These are phyloP conservation scores for Glonium stellatum DNA, from an alignment of 495 filamentous ascomycete species.

Conservation along the genomic window DNA sequence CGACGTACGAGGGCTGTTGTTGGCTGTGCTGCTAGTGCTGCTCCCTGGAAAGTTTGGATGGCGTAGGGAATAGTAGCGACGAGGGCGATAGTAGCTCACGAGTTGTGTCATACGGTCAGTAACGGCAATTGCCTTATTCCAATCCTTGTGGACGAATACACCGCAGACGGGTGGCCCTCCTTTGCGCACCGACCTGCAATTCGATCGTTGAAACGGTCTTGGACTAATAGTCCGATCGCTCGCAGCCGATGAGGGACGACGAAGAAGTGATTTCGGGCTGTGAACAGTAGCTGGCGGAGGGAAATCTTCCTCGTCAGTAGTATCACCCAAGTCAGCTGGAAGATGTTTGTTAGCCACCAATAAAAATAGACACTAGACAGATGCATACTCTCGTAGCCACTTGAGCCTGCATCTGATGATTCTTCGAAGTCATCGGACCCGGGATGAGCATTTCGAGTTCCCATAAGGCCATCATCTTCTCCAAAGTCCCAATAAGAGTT, in stretches of 20 bases:
- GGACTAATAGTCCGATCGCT: constrained; percentile 47
- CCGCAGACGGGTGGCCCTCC: constrained; percentile 40
- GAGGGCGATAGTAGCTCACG: constrained; percentile 54
- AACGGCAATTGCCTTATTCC: constrained; percentile 63
- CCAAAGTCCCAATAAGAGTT: constrained; percentile 7
- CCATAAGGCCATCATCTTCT: constrained; percentile 5
- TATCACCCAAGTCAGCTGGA: constrained; percentile 71
- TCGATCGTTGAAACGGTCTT: constrained; percentile 32
- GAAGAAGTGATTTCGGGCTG: constrained; percentile 51
- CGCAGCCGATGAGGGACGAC: constrained; percentile 47
- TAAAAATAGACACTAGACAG: constrained; percentile 17
- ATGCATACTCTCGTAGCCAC: constrained; percentile 70
- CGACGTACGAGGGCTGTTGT: constrained; percentile 45
- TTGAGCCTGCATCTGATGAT: constrained; percentile 51
- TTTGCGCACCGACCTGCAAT: constrained; percentile 51
- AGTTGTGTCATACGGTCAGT: constrained; percentile 63
- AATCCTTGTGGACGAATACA: constrained; percentile 25
- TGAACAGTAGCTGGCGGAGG: constrained; percentile 51
- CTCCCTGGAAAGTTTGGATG: constrained; percentile 21
- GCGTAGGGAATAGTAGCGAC: constrained; percentile 21
- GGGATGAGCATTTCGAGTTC: constrained; percentile 34
- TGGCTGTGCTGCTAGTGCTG: constrained; percentile 46
- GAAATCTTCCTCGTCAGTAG: constrained; percentile 69
- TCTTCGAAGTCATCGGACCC: constrained; percentile 49
- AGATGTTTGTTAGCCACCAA: constrained; percentile 47